Conservation (phyloP, 768 basidiomycete genomes). For the Suillus subalutaceus region DNA sequence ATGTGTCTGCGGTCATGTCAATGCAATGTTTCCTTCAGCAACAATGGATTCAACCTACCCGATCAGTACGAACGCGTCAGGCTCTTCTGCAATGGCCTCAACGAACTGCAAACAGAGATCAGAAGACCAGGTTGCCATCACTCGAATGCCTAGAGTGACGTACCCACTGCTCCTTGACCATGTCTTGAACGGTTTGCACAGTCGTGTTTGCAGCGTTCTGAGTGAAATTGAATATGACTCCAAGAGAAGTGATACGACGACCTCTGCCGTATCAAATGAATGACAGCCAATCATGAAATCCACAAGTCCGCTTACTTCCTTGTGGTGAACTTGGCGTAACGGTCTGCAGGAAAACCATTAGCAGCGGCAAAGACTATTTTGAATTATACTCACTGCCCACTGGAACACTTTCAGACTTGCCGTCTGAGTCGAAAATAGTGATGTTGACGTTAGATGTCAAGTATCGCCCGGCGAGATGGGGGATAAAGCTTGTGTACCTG, state of each 20-base stretch:
- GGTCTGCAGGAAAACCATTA: conserved; percentile 44
- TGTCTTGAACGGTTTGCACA: conserved; percentile 69
- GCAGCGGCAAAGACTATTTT: conserved; percentile 8
- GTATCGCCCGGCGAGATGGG: conserved; percentile 69
- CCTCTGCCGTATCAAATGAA: conserved; percentile 42
- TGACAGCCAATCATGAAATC: background rate
- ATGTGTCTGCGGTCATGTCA: conserved; percentile 64
- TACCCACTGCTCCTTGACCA: conserved; percentile 84
- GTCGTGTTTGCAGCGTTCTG: conserved; percentile 72
- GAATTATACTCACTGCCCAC: conserved; percentile 43
- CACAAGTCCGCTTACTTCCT: conserved; percentile 50
- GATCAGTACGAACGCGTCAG: conserved; percentile 79
- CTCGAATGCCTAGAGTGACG: conserved; percentile 11
- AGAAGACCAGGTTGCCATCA: background rate
- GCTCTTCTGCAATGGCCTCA: conserved; percentile 77
- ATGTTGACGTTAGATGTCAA: conserved; percentile 88
- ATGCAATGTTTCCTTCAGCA: background rate
- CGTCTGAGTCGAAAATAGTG: conserved; percentile 53
- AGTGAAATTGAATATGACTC: conserved; percentile 77
- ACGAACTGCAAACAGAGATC: conserved; percentile 52
- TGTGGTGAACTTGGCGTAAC: conserved; percentile 75
- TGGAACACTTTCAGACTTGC: conserved; percentile 41
- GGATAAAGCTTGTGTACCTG: conserved; percentile 68
- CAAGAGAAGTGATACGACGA: conserved; percentile 75
- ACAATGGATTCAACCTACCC: conserved; percentile 44